Base-by-base conservation (phyloP, 257 asterid genomes). In the Paulownia fortunei region DNA sequence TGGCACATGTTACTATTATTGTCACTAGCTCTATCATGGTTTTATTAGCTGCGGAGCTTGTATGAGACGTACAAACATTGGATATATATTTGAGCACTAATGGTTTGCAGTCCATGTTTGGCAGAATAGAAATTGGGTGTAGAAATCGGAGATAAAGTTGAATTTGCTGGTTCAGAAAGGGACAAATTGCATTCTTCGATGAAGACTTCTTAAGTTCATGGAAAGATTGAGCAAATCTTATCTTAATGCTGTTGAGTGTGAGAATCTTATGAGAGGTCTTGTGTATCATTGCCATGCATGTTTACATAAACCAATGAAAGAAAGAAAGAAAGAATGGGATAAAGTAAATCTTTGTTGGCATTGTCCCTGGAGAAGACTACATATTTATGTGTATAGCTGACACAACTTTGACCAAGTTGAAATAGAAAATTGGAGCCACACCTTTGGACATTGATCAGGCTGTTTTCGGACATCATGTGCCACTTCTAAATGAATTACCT, bases 331-430 rank as follows among this genome's bases (percentile, higher is more conserved):
- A 42, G 10, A 41, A 41, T 2, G 32, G 26, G 19, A 42, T n/a
- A 37, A 21, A 56, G 69, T 15, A 73, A 13, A 21, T 49, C 41
- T 19, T 55, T 6, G 8, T 32, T 11, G 39, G 55, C 41, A 37
- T 7, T 9, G 66, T 34, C 36, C 4, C 13, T 56, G n/a, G 23
- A 21, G 67, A 54, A 19, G 56, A 5, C 24, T 23, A 39, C 51
- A 21, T 67, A 7, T 36, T n/a, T 49, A 8, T 32, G n/a, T 27
- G 60, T 39, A 39, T 37, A 65, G 36, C 54, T 65, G 34, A 36
- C 72, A 18, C 72, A 44, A 66, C 27, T 41, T 67, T 67, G 72
- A 65, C 39, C 56, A 42, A 19, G 62, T 63, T n/a, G 27, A 7
- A n/a, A 63, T 8, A 16, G 26, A n/a, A 63, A 63, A 15, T 18